phyloP scores from a whole-genome alignment of 1,284 basidiomycete species.

The Malassezia sp. region DNA sequence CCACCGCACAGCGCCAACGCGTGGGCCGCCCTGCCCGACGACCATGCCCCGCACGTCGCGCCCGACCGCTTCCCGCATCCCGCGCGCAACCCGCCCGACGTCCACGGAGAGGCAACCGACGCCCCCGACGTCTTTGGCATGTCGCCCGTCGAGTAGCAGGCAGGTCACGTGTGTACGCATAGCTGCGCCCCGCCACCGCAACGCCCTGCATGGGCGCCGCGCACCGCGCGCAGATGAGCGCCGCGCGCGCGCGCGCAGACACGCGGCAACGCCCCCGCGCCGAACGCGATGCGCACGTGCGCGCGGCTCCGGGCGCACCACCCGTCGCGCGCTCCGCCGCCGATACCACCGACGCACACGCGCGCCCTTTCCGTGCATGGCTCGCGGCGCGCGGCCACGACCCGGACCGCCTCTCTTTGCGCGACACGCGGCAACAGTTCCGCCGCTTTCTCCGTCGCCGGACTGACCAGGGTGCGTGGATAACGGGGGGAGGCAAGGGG shows the following conservation, averaged over 20 bases:
- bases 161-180: too few relatives aligned
- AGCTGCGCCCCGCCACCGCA: conserved; percentile 1
- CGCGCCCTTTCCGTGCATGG: conserved; percentile 29
- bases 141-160: conserved; percentile 5
- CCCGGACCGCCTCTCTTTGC: conserved; percentile 24
- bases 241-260: not conserved
- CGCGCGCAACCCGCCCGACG: not conserved
- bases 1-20: too few relatives aligned
- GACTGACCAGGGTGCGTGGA: conserved; percentile 17
- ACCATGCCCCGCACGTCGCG: not conserved
- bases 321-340: conserved; percentile 3
- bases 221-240: not conserved
- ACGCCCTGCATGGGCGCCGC: not conserved
- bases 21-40: too few relatives aligned
- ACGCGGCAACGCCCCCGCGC: too few relatives aligned
- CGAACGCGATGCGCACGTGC: conserved; percentile 21
- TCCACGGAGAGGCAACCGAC: not conserved
- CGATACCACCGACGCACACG: conserved; percentile 24
- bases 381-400: conserved; percentile 19
- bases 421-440: conserved; percentile 25
- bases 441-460: conserved; percentile 22
- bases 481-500: too few relatives aligned
- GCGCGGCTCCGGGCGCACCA: too few relatives aligned
- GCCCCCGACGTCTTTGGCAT: conserved; percentile 15
- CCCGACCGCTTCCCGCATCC: not conserved